phyloP scores from a whole-genome alignment of 805 yeast species.

The Cyberlindnera misumaiensis region DNA sequence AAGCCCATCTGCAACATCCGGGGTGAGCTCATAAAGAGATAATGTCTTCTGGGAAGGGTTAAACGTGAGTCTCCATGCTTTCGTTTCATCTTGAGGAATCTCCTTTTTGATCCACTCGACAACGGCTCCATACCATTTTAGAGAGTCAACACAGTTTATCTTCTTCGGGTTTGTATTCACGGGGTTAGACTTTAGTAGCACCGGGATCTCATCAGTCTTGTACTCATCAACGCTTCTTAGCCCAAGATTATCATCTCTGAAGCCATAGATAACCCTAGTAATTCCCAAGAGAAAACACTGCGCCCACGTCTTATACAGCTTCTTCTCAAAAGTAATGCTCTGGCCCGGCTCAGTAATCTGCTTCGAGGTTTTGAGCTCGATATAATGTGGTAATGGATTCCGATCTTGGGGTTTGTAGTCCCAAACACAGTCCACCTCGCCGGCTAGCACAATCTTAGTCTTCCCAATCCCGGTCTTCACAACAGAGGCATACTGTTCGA shows the following conservation, averaged over 20 bases:
- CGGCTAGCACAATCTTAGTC: slow-evolving; percentile 63
- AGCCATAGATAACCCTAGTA: slow-evolving; percentile 77
- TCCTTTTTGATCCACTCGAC: slow-evolving; percentile 65
- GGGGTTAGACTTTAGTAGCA: slow-evolving; percentile 49
- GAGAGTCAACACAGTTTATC: slow-evolving; percentile 69
- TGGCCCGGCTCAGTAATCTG: slow-evolving; percentile 49
- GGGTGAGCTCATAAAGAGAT: slow-evolving; percentile 40
- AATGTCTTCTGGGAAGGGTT: slow-evolving; percentile 49
- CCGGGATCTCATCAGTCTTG: slow-evolving; percentile 72
- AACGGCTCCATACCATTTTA: slow-evolving; percentile 82
- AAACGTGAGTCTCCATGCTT: slow-evolving; percentile 49
- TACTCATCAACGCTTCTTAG: slow-evolving; percentile 67
- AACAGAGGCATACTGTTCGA: slow-evolving; percentile 74
- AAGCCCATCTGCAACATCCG: slow-evolving; percentile 29
- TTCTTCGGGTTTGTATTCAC: slow-evolving; percentile 33
- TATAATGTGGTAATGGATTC: slow-evolving; percentile 56
- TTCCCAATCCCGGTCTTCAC: slow-evolving; percentile 81
- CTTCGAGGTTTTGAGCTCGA: slow-evolving; percentile 73
- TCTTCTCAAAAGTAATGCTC: slow-evolving; percentile 63
- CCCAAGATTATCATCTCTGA: slow-evolving; percentile 66
- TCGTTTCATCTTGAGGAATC: slow-evolving; percentile 47
- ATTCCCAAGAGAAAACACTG: slow-evolving; percentile 88
- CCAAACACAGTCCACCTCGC: slow-evolving; percentile 89
- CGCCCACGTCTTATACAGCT: slow-evolving; percentile 81
- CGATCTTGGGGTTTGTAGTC: slow-evolving; percentile 60